Evolutionary conservation across 2,329 filamentous ascomycete genomes (phyloP).

Genomic region (Penicillium sp.): DNA sequence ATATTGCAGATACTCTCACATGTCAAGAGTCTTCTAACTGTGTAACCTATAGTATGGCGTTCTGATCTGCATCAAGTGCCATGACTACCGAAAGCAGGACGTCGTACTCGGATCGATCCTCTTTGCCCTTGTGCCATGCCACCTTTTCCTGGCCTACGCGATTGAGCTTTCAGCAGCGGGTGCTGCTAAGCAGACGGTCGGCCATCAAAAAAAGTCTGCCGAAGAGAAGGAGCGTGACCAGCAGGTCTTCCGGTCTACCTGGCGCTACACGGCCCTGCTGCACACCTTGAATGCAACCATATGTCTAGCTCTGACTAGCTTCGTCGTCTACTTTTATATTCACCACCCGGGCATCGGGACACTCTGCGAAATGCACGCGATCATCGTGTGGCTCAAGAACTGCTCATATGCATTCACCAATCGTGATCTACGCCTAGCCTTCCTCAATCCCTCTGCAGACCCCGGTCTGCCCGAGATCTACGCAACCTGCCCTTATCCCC

Average conservation of each 20-base stretch:
- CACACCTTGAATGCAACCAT: slow-evolving; percentile 83
- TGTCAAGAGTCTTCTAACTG: neutral
- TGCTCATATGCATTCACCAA: slow-evolving; percentile 97
- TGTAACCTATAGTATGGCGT: slow-evolving; percentile 75
- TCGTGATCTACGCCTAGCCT: slow-evolving; percentile 87
- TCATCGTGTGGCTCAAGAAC: slow-evolving; percentile 95
- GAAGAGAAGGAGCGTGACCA: slow-evolving; percentile 62
- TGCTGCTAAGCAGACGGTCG: slow-evolving; percentile 71
- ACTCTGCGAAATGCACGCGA: slow-evolving; percentile 83
- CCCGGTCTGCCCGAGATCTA: slow-evolving; percentile 80
- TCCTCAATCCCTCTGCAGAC: slow-evolving; percentile 72
- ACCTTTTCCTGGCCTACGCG: slow-evolving; percentile 85
- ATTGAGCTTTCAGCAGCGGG: slow-evolving; percentile 83
- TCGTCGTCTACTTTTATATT: slow-evolving; percentile 86
- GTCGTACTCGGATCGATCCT: slow-evolving; percentile 73
- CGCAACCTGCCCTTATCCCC: slow-evolving; percentile 78
- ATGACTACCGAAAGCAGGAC: slow-evolving; percentile 81
- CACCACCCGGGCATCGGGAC: slow-evolving; percentile 94
- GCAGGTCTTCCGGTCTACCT: slow-evolving; percentile 69
- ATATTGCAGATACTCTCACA: neutral
- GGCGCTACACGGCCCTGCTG: slow-evolving; percentile 76
- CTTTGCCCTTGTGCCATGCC: slow-evolving; percentile 85
- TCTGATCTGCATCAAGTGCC: slow-evolving; percentile 85
- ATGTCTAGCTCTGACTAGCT: slow-evolving; percentile 77
- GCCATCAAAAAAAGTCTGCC: slow-evolving; percentile 57